Percentiles rank a stretch among this genome's conserved stretches.
phyloP scores from a whole-genome alignment of 2,329 filamentous ascomycete genomes.

The Colletotrichum sp. region DNA sequence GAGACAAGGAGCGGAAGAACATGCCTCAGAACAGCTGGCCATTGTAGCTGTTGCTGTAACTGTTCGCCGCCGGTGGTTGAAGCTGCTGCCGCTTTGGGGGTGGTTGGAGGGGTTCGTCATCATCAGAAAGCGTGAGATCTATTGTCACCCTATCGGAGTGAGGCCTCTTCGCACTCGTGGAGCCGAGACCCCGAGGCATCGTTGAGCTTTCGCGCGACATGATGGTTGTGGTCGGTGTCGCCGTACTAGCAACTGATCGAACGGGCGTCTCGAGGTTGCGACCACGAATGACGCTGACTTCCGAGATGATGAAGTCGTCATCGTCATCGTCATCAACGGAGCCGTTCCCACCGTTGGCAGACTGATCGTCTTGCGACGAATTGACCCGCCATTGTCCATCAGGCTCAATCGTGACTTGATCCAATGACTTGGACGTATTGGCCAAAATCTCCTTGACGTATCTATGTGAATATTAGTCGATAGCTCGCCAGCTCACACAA shows the following conservation, averaged over 20 bases:
- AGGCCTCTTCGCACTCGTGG: constrained; percentile 52
- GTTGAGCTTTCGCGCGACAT: constrained; percentile 42
- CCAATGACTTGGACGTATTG: constrained; percentile 71
- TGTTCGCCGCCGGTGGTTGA: constrained; percentile 6
- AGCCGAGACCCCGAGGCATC: constrained; percentile 36
- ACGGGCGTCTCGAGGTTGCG: constrained; percentile 42
- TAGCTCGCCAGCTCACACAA: neutral
- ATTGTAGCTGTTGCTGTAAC: constrained; percentile 10
- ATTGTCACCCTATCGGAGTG: constrained; percentile 54
- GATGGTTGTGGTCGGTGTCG: constrained; percentile 41
- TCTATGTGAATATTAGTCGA: constrained; percentile 35
- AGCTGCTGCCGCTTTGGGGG: constrained; percentile 52
- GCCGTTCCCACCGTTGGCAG: constrained; percentile 27
- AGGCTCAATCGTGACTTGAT: constrained; percentile 91
- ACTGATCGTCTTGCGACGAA: constrained; percentile 33
- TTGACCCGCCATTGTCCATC: constrained; percentile 75
- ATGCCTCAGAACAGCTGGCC: neutral
- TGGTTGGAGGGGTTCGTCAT: constrained; percentile 56
- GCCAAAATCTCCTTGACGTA: constrained; percentile 89
- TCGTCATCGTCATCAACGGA: constrained; percentile 37
- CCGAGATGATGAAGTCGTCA: constrained; percentile 56
- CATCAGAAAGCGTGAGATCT: constrained; percentile 62
- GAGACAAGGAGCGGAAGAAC: neutral
- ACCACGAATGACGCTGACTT: constrained; percentile 40
- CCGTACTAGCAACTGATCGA: constrained; percentile 36